These are phyloP conservation scores for Mycena alexandri DNA, from an alignment of 768 basidiomycete genomes.

Conservation along the genomic window DNA sequence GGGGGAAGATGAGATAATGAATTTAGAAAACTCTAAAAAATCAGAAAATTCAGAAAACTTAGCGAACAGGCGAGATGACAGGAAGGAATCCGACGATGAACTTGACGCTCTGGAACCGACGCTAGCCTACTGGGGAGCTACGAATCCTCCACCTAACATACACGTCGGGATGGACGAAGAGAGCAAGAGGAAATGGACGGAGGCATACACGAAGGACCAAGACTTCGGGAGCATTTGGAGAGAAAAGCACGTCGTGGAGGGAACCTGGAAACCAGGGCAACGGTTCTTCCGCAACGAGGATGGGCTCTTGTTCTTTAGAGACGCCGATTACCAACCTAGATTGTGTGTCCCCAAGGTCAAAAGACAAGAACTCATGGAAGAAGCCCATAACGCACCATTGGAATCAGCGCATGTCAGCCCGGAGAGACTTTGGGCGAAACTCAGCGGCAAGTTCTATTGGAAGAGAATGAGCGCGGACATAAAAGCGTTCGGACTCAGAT, in stretches of 20 bases:
- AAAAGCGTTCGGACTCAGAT: too few species aligned
- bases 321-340: slow-evolving; percentile 29
- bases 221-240: background rate
- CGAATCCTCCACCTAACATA: background rate
- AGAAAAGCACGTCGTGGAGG: background rate
- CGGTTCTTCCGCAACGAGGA: slow-evolving; percentile 28
- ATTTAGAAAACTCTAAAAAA: too few species aligned
- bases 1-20: too few species aligned
- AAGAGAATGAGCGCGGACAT: too few species aligned
- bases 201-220: background rate
- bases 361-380: background rate
- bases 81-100: background rate
- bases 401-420: slow-evolving; percentile 17
- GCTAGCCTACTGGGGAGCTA: background rate
- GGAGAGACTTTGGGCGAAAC: background rate
- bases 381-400: slow-evolving; percentile 18
- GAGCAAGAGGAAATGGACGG: background rate
- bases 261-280: slow-evolving; percentile 12
- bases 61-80: background rate
- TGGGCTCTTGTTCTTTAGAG: slow-evolving; percentile 32
- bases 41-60: background rate
- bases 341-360: slow-evolving; percentile 28
- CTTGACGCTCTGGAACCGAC: background rate
- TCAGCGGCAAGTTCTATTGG: too few species aligned
- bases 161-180: background rate